phyloP scores from a whole-genome alignment of 2,329 filamentous ascomycete genomes.

The Fusarium pseudoanthophilum region DNA sequence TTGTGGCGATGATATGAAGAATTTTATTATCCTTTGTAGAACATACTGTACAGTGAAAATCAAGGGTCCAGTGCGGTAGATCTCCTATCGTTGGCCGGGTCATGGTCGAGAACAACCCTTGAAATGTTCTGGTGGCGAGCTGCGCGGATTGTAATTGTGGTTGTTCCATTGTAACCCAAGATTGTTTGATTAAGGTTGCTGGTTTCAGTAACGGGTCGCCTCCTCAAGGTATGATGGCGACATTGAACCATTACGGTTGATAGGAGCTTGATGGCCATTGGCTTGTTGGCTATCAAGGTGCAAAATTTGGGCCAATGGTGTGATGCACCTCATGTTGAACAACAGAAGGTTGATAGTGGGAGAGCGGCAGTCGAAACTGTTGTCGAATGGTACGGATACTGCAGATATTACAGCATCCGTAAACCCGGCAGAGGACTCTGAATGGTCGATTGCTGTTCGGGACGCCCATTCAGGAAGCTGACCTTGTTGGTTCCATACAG shows the following conservation, averaged over 20 bases:
- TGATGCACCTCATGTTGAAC: slow-evolving; percentile 24
- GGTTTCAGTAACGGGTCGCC: slow-evolving; percentile 39
- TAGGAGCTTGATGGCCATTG: slow-evolving; percentile 31
- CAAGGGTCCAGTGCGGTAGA: slow-evolving; percentile 31
- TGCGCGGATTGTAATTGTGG: slow-evolving; percentile 20
- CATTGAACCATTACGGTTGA: slow-evolving; percentile 19
- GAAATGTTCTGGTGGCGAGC: slow-evolving; percentile 29
- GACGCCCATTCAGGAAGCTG: slow-evolving; percentile 34
- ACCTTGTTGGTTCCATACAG: slow-evolving; percentile 11
- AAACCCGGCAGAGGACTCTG: slow-evolving; percentile 16
- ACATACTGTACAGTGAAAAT: slow-evolving; percentile 12
- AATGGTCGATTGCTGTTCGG: slow-evolving; percentile 31
- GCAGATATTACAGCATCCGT: slow-evolving; percentile 36
- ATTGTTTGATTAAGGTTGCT: slow-evolving; percentile 5
- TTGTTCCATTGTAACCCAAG: slow-evolving; percentile 12
- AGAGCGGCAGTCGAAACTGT: slow-evolving; percentile 26
- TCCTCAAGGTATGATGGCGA: slow-evolving; percentile 31
- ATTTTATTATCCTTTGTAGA: slow-evolving; percentile 12
- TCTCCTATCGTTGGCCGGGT: slow-evolving; percentile 22
- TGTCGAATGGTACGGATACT: not conserved
- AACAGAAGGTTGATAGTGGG: slow-evolving; percentile 2
- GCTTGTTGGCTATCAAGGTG: slow-evolving; percentile 33
- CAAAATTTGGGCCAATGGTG: slow-evolving; percentile 35
- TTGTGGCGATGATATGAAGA: slow-evolving; percentile 30
- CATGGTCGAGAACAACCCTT: slow-evolving; percentile 8